phyloP scores from a whole-genome alignment of 352 stramenopile genomes.

The Phytophthora pisi region DNA sequence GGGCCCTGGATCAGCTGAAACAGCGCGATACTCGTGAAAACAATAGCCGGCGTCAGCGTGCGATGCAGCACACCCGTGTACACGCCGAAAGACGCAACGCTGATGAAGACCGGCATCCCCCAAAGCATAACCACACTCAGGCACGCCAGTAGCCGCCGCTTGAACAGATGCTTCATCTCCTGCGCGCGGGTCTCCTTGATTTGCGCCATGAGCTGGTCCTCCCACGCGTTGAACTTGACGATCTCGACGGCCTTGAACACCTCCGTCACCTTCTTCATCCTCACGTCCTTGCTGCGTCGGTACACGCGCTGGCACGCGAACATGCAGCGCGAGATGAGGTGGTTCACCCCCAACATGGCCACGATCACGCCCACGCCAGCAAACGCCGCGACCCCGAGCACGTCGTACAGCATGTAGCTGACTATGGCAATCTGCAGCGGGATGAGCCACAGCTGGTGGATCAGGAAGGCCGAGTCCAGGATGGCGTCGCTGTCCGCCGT shows the following conservation, averaged over 20 bases:
- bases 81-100: constrained; percentile 49
- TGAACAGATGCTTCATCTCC: constrained; percentile 47
- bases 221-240: constrained; percentile 95
- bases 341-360: constrained; percentile 40
- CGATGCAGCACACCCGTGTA: constrained; percentile 66
- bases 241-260: constrained; percentile 84
- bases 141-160: constrained; percentile 31
- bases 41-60: constrained; percentile 79
- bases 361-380: constrained; percentile 51
- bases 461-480: constrained; percentile 38
- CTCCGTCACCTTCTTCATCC: constrained; percentile 65
- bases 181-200: constrained; percentile 35
- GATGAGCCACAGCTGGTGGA: constrained; percentile 75
- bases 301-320: constrained; percentile 35
- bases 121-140: constrained; percentile 50
- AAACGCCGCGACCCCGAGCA: constrained; percentile 44
- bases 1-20: constrained; percentile 82
- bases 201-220: constrained; percentile 81
- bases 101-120: constrained; percentile 57
- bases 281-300: constrained; percentile 48
- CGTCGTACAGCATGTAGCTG: constrained; percentile 50
- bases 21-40: constrained; percentile 70
- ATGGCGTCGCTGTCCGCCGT: constrained; percentile 60
- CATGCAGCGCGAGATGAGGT: constrained; percentile 42
- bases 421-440: constrained; percentile 54